A percentile compares a stretch with the other conserved stretches of the same genome.
phyloP scores from a whole-genome alignment of 208 protist species.

The Acanthamoeba castellanii region DNA sequence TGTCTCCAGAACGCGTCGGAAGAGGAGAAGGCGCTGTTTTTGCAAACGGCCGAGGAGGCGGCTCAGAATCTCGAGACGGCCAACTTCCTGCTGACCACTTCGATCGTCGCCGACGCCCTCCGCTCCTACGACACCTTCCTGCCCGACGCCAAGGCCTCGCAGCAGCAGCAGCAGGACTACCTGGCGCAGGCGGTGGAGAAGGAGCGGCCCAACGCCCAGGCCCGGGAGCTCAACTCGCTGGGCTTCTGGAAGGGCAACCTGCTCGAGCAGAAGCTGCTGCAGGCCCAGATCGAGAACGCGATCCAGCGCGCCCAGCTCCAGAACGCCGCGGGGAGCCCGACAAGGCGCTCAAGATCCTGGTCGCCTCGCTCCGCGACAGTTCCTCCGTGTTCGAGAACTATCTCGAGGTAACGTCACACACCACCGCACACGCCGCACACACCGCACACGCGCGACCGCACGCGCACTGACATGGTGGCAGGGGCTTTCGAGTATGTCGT shows the following conservation, averaged over 20 bases:
- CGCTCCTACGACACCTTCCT: not conserved
- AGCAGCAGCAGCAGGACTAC: not conserved
- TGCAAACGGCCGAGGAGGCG: not conserved
- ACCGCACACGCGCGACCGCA: not conserved
- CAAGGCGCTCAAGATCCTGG: conserved; percentile 8
- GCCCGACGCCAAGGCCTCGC: not conserved
- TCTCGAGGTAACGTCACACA: not conserved
- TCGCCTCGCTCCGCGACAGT: not conserved
- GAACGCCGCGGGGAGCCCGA: not conserved
- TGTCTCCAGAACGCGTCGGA: not conserved
- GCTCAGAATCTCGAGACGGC: not conserved
- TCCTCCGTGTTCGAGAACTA: conserved; percentile 16
- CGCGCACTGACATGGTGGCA: not conserved
- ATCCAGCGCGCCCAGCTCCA: conserved; percentile 25
- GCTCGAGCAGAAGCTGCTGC: conserved; percentile 36
- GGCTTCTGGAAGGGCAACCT: conserved; percentile 23
- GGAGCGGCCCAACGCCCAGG: no score
- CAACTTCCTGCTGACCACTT: not conserved
- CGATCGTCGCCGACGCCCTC: not conserved
- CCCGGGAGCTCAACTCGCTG: conserved; percentile 11
- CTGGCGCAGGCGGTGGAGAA: not conserved
- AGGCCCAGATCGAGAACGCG: conserved; percentile 16
- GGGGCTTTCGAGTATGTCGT: not conserved
- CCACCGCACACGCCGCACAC: not conserved
- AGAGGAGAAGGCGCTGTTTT: not conserved